Evolutionary conservation across 345 rosid genomes (phyloP).

Genomic region (Salix suchowensis): DNA sequence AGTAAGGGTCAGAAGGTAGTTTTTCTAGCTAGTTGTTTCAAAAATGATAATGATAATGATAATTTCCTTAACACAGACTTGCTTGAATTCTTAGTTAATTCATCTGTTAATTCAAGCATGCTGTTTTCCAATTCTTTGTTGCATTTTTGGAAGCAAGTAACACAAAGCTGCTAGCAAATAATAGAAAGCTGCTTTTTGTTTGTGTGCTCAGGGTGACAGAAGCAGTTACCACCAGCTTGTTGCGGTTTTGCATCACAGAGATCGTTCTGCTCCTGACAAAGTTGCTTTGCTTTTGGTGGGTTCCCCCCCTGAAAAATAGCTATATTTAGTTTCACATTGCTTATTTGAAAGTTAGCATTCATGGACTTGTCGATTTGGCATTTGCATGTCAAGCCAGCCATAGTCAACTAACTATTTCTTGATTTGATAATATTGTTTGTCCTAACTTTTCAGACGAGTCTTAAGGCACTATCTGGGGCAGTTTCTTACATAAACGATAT

Average conservation of each 20-base stretch:
- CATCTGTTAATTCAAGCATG: neutral
- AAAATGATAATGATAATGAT: neutral
- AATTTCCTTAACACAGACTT: neutral
- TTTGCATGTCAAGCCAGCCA: neutral
- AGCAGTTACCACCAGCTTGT: constrained; percentile 59
- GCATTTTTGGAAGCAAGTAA: neutral
- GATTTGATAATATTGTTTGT: neutral
- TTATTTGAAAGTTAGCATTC: neutral
- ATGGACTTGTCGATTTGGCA: neutral
- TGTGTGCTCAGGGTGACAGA: constrained; percentile 45
- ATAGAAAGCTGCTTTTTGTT: neutral
- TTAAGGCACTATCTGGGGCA: constrained; percentile 62
- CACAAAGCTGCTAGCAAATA: neutral
- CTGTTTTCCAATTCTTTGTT: neutral
- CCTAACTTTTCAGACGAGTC: constrained; percentile 43
- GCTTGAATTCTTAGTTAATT: neutral
- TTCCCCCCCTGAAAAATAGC: neutral
- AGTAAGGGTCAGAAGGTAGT: constrained; percentile 11
- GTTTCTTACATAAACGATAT: constrained; percentile 57
- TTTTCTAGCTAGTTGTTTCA: constrained; percentile 3
- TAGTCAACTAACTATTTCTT: no score
- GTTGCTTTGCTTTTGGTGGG: constrained; percentile 74
- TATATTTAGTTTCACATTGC: neutral
- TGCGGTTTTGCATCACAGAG: constrained; percentile 47
- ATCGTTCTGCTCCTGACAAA: constrained; percentile 41